Percentiles rank a stretch among this genome's conserved stretches.
Conservation (phyloP, 306 rosid genomes). For the Lotus japonicus region DNA sequence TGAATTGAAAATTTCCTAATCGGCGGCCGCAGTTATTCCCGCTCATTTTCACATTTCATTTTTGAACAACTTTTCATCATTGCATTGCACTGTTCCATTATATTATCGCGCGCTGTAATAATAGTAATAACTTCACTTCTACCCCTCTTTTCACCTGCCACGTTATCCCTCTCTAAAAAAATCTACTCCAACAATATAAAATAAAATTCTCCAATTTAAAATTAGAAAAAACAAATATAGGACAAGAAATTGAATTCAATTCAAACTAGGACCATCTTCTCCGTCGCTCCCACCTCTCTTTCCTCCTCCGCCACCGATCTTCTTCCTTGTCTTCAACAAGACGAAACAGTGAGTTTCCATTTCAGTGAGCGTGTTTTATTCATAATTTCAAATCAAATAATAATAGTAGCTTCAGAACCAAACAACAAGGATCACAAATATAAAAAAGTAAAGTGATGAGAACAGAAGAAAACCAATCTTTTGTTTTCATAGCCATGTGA, state of each 20-base stretch:
- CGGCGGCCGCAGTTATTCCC: conserved; percentile 71
- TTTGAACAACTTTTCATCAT: conserved; percentile 27
- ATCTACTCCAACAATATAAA: not conserved
- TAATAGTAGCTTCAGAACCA: conserved; percentile 9
- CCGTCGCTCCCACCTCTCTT: not conserved
- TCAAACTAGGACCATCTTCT: conserved; percentile 17
- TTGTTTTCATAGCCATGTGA: conserved; percentile 69
- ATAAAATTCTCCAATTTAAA: not conserved
- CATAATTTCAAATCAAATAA: too few relatives aligned
- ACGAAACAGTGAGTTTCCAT: too few relatives aligned
- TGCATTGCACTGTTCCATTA: not conserved
- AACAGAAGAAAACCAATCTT: conserved; percentile 37
- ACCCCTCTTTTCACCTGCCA: conserved; percentile 24
- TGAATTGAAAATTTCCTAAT: conserved; percentile 2
- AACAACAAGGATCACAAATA: too few relatives aligned
- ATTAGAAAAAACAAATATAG: not conserved
- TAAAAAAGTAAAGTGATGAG: too few relatives aligned
- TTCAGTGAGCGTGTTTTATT: too few relatives aligned
- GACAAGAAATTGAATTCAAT: conserved; percentile 19
- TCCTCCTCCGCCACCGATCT: conserved; percentile 27
- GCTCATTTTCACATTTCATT: conserved; percentile 47
- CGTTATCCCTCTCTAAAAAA: conserved; percentile 35
- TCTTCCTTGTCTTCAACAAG: conserved; percentile 57
- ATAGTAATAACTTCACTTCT: not conserved
- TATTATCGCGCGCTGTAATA: conserved; percentile 20